Percentiles rank a stretch among this genome's conserved stretches.
Evolutionary conservation across 2,329 filamentous ascomycete species (phyloP).

Genomic region (Immersiporthe knoxdaviesiana): DNA sequence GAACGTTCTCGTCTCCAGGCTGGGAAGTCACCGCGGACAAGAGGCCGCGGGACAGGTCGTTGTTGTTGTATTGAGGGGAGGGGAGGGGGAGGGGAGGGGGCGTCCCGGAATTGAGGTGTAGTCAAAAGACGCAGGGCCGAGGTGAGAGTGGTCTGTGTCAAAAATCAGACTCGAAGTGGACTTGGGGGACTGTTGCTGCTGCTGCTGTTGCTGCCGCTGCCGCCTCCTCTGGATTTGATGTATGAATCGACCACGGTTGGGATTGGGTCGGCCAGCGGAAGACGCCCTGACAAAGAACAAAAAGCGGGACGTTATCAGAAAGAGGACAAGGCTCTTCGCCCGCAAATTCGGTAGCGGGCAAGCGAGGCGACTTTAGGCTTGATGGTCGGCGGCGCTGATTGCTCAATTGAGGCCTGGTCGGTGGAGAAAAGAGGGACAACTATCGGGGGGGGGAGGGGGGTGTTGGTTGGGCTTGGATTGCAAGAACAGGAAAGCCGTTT

Average conservation of each 20-base stretch:
- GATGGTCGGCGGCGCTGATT: constrained; percentile 22
- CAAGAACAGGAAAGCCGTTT: neutral
- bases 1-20: constrained; percentile 8
- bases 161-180: constrained; percentile 18
- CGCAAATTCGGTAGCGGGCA: constrained; percentile 26
- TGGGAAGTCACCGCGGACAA: neutral
- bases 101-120: neutral
- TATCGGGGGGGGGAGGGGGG: neutral
- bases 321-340: constrained; percentile 26
- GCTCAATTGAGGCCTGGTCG: constrained; percentile 9
- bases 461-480: too few relatives aligned
- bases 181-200: neutral
- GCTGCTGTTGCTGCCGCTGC: neutral
- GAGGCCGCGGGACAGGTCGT: neutral
- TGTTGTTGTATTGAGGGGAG: neutral
- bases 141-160: constrained; percentile 15
- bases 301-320: constrained; percentile 32
- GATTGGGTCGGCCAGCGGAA: constrained; percentile 28
- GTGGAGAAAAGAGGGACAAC: constrained; percentile 8
- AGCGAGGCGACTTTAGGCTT: constrained; percentile 23
- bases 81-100: too few relatives aligned
- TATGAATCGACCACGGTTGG: constrained; percentile 8
- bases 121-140: constrained; percentile 20
- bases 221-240: constrained; percentile 5
- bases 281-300: constrained; percentile 29